Percentiles rank a stretch among this genome's conserved stretches.
These are phyloP conservation scores for Phytophthora pluvialis DNA, from an alignment of 352 stramenopile species.

Conservation along the genomic window DNA sequence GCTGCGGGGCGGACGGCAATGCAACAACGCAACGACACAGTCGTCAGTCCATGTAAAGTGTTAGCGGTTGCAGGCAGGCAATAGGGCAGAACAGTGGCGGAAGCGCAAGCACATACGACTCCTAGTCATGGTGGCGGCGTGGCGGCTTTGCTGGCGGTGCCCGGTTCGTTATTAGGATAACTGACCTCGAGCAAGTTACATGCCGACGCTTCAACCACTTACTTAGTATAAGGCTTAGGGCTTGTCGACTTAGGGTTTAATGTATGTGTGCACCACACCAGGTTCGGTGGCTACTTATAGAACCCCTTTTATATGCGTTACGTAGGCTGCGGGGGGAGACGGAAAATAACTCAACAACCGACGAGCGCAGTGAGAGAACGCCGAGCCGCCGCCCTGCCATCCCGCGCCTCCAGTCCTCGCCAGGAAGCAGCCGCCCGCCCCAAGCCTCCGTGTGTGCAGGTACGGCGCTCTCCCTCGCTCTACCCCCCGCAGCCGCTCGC, in stretches of 20 bases:
- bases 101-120: slow-evolving; percentile 26
- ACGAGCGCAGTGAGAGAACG: slow-evolving; percentile 39
- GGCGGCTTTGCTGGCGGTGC: not conserved
- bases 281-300: slow-evolving; percentile 24
- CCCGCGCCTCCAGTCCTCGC: slow-evolving; percentile 22
- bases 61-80: no score
- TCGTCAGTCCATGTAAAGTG: slow-evolving; percentile 7
- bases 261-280: slow-evolving; percentile 13
- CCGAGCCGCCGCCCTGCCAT: slow-evolving; percentile 27
- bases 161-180: slow-evolving; percentile 5
- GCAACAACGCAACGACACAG: slow-evolving; percentile 15
- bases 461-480: slow-evolving; percentile 11
- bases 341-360: slow-evolving; percentile 45
- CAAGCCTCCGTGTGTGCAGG: slow-evolving; percentile 22
- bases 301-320: slow-evolving; percentile 41
- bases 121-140: slow-evolving; percentile 8
- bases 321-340: slow-evolving; percentile 27
- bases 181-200: slow-evolving; percentile 1
- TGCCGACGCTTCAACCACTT: slow-evolving; percentile 24
- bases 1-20: slow-evolving; percentile 41
- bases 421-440: slow-evolving; percentile 23
- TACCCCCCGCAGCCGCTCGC: not conserved
- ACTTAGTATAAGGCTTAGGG: not conserved
- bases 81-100: not conserved
- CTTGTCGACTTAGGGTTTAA: not conserved